These are phyloP conservation scores for Musa balbisiana DNA, from an alignment of 202 grass and related monocot species.

Conservation along the genomic window DNA sequence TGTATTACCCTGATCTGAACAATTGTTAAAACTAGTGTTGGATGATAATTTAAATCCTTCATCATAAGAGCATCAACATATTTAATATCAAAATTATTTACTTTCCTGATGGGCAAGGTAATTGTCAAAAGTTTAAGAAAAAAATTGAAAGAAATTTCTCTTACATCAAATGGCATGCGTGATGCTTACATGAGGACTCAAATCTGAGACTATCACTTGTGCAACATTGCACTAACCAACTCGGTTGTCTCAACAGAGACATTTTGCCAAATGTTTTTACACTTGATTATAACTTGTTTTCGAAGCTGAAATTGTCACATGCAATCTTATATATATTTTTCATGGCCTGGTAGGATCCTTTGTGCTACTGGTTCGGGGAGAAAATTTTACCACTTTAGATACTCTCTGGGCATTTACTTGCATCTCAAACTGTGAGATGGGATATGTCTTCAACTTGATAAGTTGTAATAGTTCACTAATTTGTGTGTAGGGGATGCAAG, in stretches of 20 bases:
- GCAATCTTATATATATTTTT: background rate
- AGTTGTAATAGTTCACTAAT: background rate
- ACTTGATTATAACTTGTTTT: background rate
- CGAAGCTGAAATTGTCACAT: background rate
- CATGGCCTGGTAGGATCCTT: background rate
- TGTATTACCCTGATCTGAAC: no score
- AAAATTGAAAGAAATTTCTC: no score
- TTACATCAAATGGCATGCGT: no score
- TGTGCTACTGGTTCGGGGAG: background rate
- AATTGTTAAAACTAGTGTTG: no score
- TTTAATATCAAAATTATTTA: no score
- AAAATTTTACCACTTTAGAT: background rate
- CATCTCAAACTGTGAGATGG: background rate
- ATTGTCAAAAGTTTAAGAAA: background rate
- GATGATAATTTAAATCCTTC: no score
- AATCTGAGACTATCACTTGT: no score
- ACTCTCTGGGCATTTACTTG: background rate
- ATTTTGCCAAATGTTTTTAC: background rate
- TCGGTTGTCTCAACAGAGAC: no score
- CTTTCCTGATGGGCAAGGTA: background rate
- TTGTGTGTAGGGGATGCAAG: conserved; percentile 58
- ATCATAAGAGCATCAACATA: no score
- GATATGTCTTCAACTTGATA: background rate
- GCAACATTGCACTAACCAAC: no score
- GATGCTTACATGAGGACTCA: no score